A percentile compares a stretch with the other conserved stretches of the same genome.
Evolutionary conservation across 352 stramenopile species (phyloP).

Genomic region (Phytopythium ostracodes): DNA sequence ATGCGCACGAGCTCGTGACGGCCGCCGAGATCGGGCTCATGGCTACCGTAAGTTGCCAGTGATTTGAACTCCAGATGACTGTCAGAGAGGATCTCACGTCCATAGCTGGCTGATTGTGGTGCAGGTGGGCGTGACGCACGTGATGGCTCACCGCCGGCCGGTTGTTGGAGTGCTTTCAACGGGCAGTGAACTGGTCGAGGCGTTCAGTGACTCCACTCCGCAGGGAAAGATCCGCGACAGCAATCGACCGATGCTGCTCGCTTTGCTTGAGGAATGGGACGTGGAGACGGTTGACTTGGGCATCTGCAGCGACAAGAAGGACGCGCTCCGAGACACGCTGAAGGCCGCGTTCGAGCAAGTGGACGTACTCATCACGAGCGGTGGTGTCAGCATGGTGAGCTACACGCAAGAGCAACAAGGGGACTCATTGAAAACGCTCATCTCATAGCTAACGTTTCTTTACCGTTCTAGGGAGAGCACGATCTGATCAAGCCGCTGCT

Average conservation of each 20-base stretch:
- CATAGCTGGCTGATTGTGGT: slow-evolving; percentile 1
- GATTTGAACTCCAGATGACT: background rate
- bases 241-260: slow-evolving; percentile 93
- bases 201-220: slow-evolving; percentile 33
- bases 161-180: slow-evolving; percentile 94
- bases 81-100: slow-evolving; percentile 4
- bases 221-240: slow-evolving; percentile 92
- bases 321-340: slow-evolving; percentile 45
- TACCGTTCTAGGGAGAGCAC: slow-evolving; percentile 65
- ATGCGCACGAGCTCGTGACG: slow-evolving; percentile 66
- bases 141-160: slow-evolving; percentile 69
- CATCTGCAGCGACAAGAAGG: slow-evolving; percentile 71
- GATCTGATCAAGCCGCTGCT: slow-evolving; percentile 93
- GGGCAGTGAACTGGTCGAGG: slow-evolving; percentile 91
- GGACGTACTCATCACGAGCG: slow-evolving; percentile 94
- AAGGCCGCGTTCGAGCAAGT: slow-evolving; percentile 40
- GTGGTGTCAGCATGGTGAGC: slow-evolving; percentile 91
- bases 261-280: slow-evolving; percentile 43
- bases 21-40: slow-evolving; percentile 91
- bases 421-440: background rate
- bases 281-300: slow-evolving; percentile 53
- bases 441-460: background rate
- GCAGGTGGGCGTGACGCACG: slow-evolving; percentile 62
- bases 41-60: slow-evolving; percentile 58
- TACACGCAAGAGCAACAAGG: background rate